Base-by-base conservation (phyloP, 1,284 basidiomycete species). In the Ceratobasidium sp. region DNA sequence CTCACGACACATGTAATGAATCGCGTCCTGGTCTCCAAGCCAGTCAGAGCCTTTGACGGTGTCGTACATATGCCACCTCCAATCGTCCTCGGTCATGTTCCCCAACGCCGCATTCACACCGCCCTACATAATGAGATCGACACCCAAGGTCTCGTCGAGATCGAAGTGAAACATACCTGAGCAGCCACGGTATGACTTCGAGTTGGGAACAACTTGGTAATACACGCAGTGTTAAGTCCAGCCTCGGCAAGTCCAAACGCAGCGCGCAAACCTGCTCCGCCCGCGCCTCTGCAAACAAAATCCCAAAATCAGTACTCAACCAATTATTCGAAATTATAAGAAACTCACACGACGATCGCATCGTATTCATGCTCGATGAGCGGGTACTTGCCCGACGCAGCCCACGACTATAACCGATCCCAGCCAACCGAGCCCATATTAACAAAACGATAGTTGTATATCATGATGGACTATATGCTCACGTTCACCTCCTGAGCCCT, bases 51-150 rank as follows among this genome's bases (percentile, higher is more conserved):
- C 98, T 90, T 99, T 99, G 81, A 99, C 94, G 77, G 97, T 99
- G 87, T 99, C 97, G 86, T 97, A 97, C 95, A 99, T 98, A 86
- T 99, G 97, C 98, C 98, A 99, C 87, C 98, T 89, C 97, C 97
- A 99, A 86, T 98, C 97, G 84, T 98, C 97, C 87, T 98, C 97
- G 15, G 96, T 97, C 95, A 98, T 97, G 89, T 99, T 99, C 93
- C 97, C 98, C 78, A 99, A 91, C 63, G 98, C 98, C 83, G 98
- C 97, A 87, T 99, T 99, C 86, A 99, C 97, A 87, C 98, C 98
- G 85, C 98, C 98, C 92, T 95, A 79, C 79, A 84, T 40, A 44
- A 18, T 71, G 15, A 40, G 76, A 58, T 39, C 69, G 61, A 69
- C 23, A 51, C 56, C 15, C 6, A 23, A n/a, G n/a, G n/a, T n/a